Evolutionary conservation across 164 flowering plant species (phyloP).

Genomic region (Saururus chinensis): DNA sequence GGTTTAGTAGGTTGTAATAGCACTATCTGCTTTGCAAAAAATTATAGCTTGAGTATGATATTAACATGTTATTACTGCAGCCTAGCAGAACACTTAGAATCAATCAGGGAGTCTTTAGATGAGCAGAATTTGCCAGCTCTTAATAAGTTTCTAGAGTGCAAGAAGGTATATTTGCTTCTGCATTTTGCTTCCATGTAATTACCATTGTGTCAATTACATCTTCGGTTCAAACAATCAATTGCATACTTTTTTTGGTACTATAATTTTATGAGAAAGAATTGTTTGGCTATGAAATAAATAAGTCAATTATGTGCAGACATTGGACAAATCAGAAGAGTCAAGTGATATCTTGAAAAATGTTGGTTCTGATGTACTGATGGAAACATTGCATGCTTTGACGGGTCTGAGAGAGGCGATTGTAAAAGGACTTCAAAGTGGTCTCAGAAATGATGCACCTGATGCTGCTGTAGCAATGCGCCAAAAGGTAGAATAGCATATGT

Average conservation of each 20-base stretch:
- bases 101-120: slow-evolving; percentile 63
- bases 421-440: slow-evolving; percentile 92
- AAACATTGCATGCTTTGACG: slow-evolving; percentile 49
- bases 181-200: not conserved
- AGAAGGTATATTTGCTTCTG: slow-evolving; percentile 37
- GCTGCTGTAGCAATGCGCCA: slow-evolving; percentile 95
- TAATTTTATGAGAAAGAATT: not conserved
- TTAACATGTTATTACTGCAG: slow-evolving; percentile 21
- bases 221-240: not conserved
- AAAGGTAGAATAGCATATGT: slow-evolving; percentile 37
- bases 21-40: not conserved
- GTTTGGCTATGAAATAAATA: not conserved
- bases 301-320: slow-evolving; percentile 24
- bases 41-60: not conserved
- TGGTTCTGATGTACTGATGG: slow-evolving; percentile 29
- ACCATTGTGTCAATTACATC: no score
- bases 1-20: not conserved
- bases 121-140: slow-evolving; percentile 39
- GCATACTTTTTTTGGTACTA: not conserved
- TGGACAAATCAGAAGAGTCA: slow-evolving; percentile 47
- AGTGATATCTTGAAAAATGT: slow-evolving; percentile 18
- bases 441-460: slow-evolving; percentile 94
- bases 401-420: slow-evolving; percentile 45
- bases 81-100: slow-evolving; percentile 85
- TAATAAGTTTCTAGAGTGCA: slow-evolving; percentile 52